A percentile compares a stretch with the other conserved stretches of the same genome.
Evolutionary conservation across 129 eudicot species (phyloP).

Genomic region (Chrysanthemum makinoi): DNA sequence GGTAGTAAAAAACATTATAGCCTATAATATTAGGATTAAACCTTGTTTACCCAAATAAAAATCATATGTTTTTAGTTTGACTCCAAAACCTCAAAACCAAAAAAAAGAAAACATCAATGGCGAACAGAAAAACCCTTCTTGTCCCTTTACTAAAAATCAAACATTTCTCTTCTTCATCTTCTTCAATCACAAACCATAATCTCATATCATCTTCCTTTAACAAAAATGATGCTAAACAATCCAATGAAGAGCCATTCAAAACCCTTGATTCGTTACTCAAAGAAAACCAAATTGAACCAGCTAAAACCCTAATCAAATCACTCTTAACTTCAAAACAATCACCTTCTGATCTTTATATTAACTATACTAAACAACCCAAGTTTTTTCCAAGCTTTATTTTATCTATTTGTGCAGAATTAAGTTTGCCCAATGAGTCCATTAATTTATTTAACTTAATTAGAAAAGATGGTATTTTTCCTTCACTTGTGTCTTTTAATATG

Average conservation of each 20-base stretch:
- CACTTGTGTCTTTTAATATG: constrained; percentile 23
- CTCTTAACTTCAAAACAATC: constrained; percentile 26
- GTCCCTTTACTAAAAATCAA: constrained; percentile 10
- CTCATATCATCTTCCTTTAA: constrained; percentile 6
- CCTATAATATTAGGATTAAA: too few species aligned
- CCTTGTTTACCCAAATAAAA: too few species aligned
- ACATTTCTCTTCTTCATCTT: constrained; percentile 13
- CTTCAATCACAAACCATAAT: constrained; percentile 9
- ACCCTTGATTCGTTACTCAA: constrained; percentile 23
- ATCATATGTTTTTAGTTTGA: too few species aligned
- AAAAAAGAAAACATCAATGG: neutral
- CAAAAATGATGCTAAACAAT: neutral
- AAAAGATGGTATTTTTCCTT: constrained; percentile 28
- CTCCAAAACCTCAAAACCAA: too few species aligned
- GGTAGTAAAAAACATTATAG: too few species aligned
- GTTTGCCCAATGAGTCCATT: constrained; percentile 15
- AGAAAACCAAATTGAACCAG: constrained; percentile 28
- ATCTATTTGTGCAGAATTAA: constrained; percentile 21
- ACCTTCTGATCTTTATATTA: constrained; percentile 25
- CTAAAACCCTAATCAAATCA: constrained; percentile 28
- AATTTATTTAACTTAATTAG: constrained; percentile 25
- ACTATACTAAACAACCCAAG: neutral
- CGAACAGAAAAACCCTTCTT: constrained; percentile 4
- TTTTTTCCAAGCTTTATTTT: constrained; percentile 18
- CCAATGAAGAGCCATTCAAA: constrained; percentile 20